Percentiles rank a stretch among this genome's conserved stretches.
phyloP scores from a whole-genome alignment of 805 yeast species.

The Huiozyma naganishii region DNA sequence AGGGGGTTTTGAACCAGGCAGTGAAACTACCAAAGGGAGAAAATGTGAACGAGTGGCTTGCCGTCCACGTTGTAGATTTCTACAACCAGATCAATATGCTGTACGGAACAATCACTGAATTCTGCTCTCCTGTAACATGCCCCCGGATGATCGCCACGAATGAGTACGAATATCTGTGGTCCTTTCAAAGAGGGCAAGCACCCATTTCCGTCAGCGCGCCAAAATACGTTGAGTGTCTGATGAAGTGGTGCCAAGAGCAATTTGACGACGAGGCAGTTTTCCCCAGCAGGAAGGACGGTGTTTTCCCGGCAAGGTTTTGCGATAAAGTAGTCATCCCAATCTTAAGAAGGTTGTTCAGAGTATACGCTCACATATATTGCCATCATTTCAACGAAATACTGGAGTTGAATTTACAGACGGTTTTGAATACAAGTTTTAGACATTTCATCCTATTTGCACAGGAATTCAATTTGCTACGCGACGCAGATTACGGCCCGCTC shows the following conservation, averaged over 20 bases:
- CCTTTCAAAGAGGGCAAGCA: constrained; percentile 55
- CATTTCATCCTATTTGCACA: constrained; percentile 83
- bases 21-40: constrained; percentile 91
- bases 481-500: constrained; percentile 85
- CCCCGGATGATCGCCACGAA: constrained; percentile 97
- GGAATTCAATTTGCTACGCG: constrained; percentile 68
- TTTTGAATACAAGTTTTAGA: constrained; percentile 85
- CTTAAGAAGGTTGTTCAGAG: constrained; percentile 82
- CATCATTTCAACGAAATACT: constrained; percentile 94
- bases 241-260: constrained; percentile 91
- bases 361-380: constrained; percentile 95
- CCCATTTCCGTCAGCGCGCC: constrained; percentile 92
- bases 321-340: constrained; percentile 66
- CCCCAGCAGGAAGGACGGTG: constrained; percentile 85
- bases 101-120: constrained; percentile 90
- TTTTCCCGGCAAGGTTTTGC: constrained; percentile 78
- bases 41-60: constrained; percentile 87
- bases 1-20: constrained; percentile 82
- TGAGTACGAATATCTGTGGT: constrained; percentile 96
- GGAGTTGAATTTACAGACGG: constrained; percentile 85
- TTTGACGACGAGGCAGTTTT: constrained; percentile 84
- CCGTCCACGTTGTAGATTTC: constrained; percentile 95
- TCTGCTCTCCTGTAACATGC: constrained; percentile 90
- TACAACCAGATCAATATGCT: constrained; percentile 94
- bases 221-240: constrained; percentile 82